Percentiles rank a stretch among this genome's conserved stretches.
These are phyloP conservation scores for Silene uniflora DNA, from an alignment of 148 eudicot genomes.

Conservation along the genomic window DNA sequence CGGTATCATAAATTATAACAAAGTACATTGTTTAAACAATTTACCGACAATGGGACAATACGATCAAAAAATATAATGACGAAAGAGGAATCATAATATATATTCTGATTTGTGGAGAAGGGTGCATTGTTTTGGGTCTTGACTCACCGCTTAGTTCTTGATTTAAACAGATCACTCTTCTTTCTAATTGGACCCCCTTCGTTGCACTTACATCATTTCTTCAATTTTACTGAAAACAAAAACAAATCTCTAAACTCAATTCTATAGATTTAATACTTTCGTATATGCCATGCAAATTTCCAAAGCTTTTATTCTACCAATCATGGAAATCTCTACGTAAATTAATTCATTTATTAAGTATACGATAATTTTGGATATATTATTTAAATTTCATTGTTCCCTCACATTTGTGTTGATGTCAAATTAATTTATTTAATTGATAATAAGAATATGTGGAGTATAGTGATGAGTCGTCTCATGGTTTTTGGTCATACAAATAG, in stretches of 20 bases:
- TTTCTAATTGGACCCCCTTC: slow-evolving; percentile 27
- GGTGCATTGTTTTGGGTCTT: slow-evolving; percentile 28
- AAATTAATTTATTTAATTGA: neutral
- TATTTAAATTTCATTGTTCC: slow-evolving; percentile 21
- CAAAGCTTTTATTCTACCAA: slow-evolving; percentile 19
- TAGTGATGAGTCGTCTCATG: slow-evolving; percentile 26
- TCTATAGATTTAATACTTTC: no score
- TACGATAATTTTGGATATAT: neutral
- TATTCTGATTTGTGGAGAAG: slow-evolving; percentile 12
- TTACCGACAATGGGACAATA: slow-evolving; percentile 1
- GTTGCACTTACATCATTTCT: slow-evolving; percentile 20
- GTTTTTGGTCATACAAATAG: slow-evolving; percentile 29
- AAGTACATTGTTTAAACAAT: neutral
- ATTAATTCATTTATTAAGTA: neutral
- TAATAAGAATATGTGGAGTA: slow-evolving; percentile 27
- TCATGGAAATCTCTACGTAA: slow-evolving; percentile 7
- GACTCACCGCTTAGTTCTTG: slow-evolving; percentile 20
- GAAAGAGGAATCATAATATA: slow-evolving; percentile 18
- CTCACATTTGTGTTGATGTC: neutral
- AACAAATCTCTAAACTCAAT: neutral
- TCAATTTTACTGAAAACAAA: neutral
- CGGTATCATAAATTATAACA: no score
- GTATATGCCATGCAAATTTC: slow-evolving; percentile 20
- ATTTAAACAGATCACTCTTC: slow-evolving; percentile 9
- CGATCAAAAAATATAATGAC: neutral